Evolutionary conservation across 108 stramenopile species (phyloP), one percentile per base, ranked within the genome.

Genomic region (Fragilaria radians): DNA sequence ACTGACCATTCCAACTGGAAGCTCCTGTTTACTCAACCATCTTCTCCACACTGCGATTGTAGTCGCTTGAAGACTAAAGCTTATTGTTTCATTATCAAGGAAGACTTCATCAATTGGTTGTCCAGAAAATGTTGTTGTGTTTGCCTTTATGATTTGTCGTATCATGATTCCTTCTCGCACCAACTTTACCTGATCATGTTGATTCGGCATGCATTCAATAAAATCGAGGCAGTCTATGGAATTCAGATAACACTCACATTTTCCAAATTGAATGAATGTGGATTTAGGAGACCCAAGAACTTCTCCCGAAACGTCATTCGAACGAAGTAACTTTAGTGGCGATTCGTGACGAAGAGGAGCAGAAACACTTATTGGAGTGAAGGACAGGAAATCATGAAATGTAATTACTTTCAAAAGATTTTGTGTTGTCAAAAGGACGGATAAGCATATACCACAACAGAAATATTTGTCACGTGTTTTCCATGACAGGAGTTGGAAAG

Each of bases 221-320:
- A 32, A 3, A 14, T 67, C 33, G 21, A 67, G 48, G 28, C 66
- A 67, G 55, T 67, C 66, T 7, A 28, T 28, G 0, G 66, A 67
- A 31, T 59, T 17, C 17, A 67, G n/a, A 7, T 67, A 34, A 29
- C 66, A 67, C 28, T n/a, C n/a, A 4, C 52, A 52, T 1, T 3
- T 21, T 17, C 18, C 55, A 56, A 18, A 18, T 17, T 14, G 9
- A 14, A 32, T 32, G 17, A 25, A 51, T 24, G 5, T 51, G 9
- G 50, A 51, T 5, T 5, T 18, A 51, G 24, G 50, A 51, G 24
- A 51, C 7, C 36, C 36, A 14, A 42, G 14, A 14, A 42, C 7
- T 14, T 42, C 36, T 42, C 11, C 7, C 7, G 36, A 42, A 42
- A n/a, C 11, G 14, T 11, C 14, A 42, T 11, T 7, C 14, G 36